Base-by-base conservation (phyloP, 768 basidiomycete genomes). In the Mycena albidolilacea region DNA sequence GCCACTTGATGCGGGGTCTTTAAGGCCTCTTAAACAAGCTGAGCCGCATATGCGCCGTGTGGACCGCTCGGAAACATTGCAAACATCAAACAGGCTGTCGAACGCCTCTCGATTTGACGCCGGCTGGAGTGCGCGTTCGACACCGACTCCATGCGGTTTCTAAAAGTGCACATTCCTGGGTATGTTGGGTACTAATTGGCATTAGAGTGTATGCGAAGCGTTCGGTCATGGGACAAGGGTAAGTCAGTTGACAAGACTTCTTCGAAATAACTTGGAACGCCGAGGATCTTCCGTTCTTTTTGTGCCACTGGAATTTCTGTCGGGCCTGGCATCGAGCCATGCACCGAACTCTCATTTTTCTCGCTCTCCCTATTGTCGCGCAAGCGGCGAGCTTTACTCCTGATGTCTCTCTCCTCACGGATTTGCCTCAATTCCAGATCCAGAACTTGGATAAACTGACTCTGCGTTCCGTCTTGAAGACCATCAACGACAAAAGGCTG, bases 361-460 rank as follows among this genome's bases (percentile, higher is more conserved):
- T 72, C 30, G 57, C 60, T 23, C 30, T 72, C 21, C 44, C 59
- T 7, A 23, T 58, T 54, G 64, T 57, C 23, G 65, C 43, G 30
- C 63, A 72, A 19, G 74, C 58, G 43, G 74, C 74, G 39, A 69
- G 57, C 64, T 69, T 69, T 39, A 72, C 74, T 39, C 74, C 74
- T 9, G 21, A 46, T 11, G 74, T 75, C 43, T 75, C 74, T 39
- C 74, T 75, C 21, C 67, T 75, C 54, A 75, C 74, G 12, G 74
- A 75, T 48, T 50, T 70, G 59, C 64, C 74, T 15, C 63, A 65
- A 10, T 75, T 75, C 30, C 67, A 70, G 54, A 59, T 75, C n/a
- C 58, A 70, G 44, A 58, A 52, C 10, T 19, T 75, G 4, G 50
- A 12, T 4, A 66, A 72, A 23, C 61, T 23, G 38, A 72, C 74